These are phyloP conservation scores for Coemansia biformis DNA, from an alignment of 192 early-diverging fungal species.

Conservation along the genomic window DNA sequence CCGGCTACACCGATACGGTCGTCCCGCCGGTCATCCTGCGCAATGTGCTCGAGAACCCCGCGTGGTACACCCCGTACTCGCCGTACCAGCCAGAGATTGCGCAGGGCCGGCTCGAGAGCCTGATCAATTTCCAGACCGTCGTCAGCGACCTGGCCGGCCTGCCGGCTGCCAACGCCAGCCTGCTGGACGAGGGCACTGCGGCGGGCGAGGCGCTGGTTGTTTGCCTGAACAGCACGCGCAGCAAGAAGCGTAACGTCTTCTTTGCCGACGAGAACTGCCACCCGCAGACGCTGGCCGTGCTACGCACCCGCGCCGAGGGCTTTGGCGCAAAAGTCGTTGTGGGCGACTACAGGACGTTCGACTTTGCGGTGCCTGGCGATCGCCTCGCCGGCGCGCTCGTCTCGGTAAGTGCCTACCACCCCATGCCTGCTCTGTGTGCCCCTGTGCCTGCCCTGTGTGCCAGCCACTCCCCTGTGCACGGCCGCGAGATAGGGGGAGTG, in stretches of 20 bases:
- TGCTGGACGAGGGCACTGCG: conserved; percentile 98
- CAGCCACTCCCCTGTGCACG: too few relatives aligned
- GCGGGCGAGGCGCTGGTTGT: conserved; percentile 97
- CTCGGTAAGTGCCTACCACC: conserved; percentile 53
- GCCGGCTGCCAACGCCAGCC: conserved; percentile 93
- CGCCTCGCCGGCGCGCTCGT: conserved; percentile 86
- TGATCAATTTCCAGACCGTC: conserved; percentile 98
- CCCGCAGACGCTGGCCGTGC: conserved; percentile 90
- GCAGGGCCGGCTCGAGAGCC: conserved; percentile 94
- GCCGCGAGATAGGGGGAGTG: too few relatives aligned
- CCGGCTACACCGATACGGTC: conserved; percentile 88
- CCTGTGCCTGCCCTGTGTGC: background rate
- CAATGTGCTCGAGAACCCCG: conserved; percentile 97
- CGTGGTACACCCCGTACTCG: conserved; percentile 99
- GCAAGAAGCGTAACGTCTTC: conserved; percentile 80
- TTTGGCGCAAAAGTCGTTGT: conserved; percentile 90
- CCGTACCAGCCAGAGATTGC: conserved; percentile 99
- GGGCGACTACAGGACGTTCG: conserved; percentile 72
- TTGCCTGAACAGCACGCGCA: conserved; percentile 63
- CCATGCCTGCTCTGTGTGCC: too few relatives aligned
- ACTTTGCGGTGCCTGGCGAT: conserved; percentile 68
- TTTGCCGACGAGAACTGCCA: conserved; percentile 91
- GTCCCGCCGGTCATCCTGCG: conserved; percentile 93
- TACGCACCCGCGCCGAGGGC: conserved; percentile 90
- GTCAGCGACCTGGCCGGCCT: conserved; percentile 94